Evolutionary conservation across 768 basidiomycete species (phyloP), one percentile per base, ranked within the genome.

Genomic region (Russula sp.): DNA sequence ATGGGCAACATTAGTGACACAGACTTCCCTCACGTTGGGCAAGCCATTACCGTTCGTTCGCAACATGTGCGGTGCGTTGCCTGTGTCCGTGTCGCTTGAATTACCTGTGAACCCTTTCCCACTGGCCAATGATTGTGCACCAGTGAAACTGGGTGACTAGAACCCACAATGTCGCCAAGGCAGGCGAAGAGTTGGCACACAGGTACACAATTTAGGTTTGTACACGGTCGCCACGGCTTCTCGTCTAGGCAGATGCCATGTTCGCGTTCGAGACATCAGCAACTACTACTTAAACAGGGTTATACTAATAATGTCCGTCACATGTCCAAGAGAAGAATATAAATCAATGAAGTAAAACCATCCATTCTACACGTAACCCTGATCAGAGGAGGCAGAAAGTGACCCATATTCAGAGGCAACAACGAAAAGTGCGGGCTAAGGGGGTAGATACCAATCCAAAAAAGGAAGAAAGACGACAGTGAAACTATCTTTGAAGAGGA

Each of bases 231-330:
- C 27, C 27, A 27, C 27, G 1, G 27, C 27, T 27, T 27, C 40
- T 40, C 14, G 0, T 47, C 6, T 47, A 20, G 22, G 22, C 22
- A 48, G 47, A 14, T 22, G 20, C 3, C 4, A 10, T 4, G 20
- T 11, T 27, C 47, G 22, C 27, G 6, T 48, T 48, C 16, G 20
- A 44, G 47, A 27, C 47, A 48, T 22, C 35, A 27, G 53, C 10
- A 10, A 18, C 35, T 54, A 39, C 20, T 5, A 39, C 22, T 20
- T 31, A 39, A 32, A 58, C 45, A 51, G 27, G n/a, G 48, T 35
- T 47, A 37, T 63, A 40, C 32, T 13, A 40, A 58, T 58, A 40
- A 57, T 31, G 62, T 63, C 62, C 62, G 22, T 63, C 35, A 48
- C 55, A 58, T 47, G 35, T 58, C 50, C 51, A 34, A 34, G 35